phyloP scores from a whole-genome alignment of 2,329 filamentous ascomycete species.

The Xylariaceae sp. region DNA sequence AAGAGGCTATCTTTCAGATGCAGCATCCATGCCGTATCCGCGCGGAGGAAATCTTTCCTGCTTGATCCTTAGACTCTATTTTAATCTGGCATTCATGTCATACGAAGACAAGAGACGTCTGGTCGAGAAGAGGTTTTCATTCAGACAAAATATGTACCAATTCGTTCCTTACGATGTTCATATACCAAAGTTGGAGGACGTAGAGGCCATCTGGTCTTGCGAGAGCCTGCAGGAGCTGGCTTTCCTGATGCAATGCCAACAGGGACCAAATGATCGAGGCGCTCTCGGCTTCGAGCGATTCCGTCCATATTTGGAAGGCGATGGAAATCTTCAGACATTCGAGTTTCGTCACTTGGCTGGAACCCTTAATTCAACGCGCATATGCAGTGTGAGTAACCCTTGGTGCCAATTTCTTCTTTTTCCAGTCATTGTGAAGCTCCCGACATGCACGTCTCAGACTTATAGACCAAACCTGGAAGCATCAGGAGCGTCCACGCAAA shows the following conservation, averaged over 20 bases:
- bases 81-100: constrained; percentile 5
- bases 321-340: constrained; percentile 25
- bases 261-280: constrained; percentile 5
- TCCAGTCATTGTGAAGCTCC: too few species aligned
- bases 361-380: too few species aligned
- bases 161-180: constrained; percentile 13
- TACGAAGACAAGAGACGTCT: background rate
- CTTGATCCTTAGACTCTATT: constrained; percentile 7
- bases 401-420: too few species aligned
- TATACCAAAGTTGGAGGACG: background rate
- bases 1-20: constrained; percentile 17
- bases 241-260: constrained; percentile 14
- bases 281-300: constrained; percentile 21
- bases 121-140: background rate
- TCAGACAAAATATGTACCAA: constrained; percentile 5
- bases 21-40: constrained; percentile 28
- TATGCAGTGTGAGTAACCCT: too few species aligned
- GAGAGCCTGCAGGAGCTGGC: constrained; percentile 15
- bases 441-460: too few species aligned
- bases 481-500: too few species aligned
- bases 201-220: constrained; percentile 21
- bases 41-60: constrained; percentile 9
- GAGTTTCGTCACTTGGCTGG: constrained; percentile 27
- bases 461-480: too few species aligned
- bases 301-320: constrained; percentile 12